Percentiles rank a stretch among this genome's conserved stretches.
phyloP scores from a whole-genome alignment of 2,329 filamentous ascomycete species.

The Chaetomiaceae sp. region DNA sequence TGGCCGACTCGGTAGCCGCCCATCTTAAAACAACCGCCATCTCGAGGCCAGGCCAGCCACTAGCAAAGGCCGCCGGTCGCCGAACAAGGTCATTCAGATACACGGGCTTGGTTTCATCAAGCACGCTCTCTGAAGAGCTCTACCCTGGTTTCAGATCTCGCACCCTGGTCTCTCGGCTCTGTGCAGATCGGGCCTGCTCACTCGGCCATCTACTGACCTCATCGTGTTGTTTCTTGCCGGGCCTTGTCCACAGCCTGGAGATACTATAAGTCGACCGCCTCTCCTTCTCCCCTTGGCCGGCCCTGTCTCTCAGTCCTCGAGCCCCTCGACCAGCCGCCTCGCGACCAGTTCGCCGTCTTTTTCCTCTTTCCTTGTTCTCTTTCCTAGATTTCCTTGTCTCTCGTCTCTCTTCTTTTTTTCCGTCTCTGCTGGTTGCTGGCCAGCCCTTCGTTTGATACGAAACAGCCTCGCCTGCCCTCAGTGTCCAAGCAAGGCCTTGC shows the following conservation, averaged over 20 bases:
- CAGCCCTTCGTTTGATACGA: conserved; percentile 42
- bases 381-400: conserved; percentile 33
- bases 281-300: conserved; percentile 25
- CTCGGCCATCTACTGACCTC: conserved; percentile 11
- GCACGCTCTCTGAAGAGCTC: conserved; percentile 31
- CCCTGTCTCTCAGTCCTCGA: conserved; percentile 36
- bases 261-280: conserved; percentile 30
- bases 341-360: conserved; percentile 31
- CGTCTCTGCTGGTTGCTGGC: conserved; percentile 23
- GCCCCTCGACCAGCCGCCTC: conserved; percentile 23
- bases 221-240: conserved; percentile 20
- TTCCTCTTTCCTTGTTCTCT: conserved; percentile 37
- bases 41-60: conserved; percentile 43
- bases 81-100: conserved; percentile 45
- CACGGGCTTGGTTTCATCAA: conserved; percentile 49
- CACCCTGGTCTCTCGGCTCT: conserved; percentile 25
- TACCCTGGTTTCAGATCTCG: conserved; percentile 34
- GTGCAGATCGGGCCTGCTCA: conserved; percentile 14
- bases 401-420: conserved; percentile 15
- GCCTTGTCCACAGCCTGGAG: conserved; percentile 18
- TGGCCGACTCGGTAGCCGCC: conserved; percentile 41
- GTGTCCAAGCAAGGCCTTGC: conserved; percentile 16
- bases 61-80: conserved; percentile 42
- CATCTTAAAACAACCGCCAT: conserved; percentile 46
- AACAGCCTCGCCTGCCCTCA: conserved; percentile 24